Evolutionary conservation across 139 green algal genomes (phyloP), one percentile per base, ranked within the genome.

Genomic region (Picochlorum costavermella): DNA sequence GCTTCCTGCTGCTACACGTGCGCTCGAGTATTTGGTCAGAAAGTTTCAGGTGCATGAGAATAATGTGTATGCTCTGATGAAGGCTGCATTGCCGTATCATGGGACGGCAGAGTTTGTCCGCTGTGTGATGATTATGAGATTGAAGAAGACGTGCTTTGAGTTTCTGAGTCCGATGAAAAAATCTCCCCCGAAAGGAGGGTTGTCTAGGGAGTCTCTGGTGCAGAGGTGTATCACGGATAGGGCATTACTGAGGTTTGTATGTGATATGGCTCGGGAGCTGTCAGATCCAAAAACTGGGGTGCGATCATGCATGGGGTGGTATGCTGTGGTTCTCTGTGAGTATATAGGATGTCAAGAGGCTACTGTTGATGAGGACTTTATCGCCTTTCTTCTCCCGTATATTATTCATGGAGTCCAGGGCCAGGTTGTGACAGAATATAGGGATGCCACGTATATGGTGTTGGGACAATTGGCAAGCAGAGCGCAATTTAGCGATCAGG

Each of bases 91-190:
- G 60, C 84, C 90, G 1, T 96, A 91, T 73, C 91, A 97, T 73
- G 61, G 74, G 29, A 96, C 91, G 12, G 78, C 86, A 58, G 76
- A 95, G 69, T 97, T 97, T 78, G 90, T 94, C 31, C 85, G 83
- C 11, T 78, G 96, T 63, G 78, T 95, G 44, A 82, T 87, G 44
- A 61, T 80, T 9, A 61, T 91, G 48, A 59, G 73, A 8, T 66
- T 97, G 8, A 67, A 86, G 28, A 31, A 63, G 30, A 50, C 64
- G 1, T 45, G 55, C 13, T 96, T 78, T 71, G 65, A 67, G 4
- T 96, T 85, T 63, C 68, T 96, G 56, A 57, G 28, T 16, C 77
- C 72, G 36, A 84, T 88, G 63, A 82, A 94, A 69, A 45, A 64
- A 12, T 79, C 49, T 23, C 33, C 33, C 0, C 33, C 46, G 1